These are phyloP conservation scores for Tephrocybe rancida DNA, from an alignment of 768 basidiomycete genomes.

Conservation along the genomic window DNA sequence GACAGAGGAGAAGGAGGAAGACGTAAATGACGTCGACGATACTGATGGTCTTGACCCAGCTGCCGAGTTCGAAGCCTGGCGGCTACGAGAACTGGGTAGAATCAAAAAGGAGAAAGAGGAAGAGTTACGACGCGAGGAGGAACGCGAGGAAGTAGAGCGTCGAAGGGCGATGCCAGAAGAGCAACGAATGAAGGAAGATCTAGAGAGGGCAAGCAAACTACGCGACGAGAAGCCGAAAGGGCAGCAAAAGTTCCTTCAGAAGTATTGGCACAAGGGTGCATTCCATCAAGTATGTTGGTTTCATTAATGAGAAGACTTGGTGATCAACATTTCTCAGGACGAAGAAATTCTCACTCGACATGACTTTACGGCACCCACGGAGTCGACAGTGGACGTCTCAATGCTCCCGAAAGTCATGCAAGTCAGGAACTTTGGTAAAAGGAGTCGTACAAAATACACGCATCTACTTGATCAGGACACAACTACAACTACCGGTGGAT, in stretches of 20 bases:
- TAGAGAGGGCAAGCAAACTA: slow-evolving; percentile 80
- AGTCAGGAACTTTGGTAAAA: slow-evolving; percentile 92
- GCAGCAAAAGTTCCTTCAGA: slow-evolving; percentile 91
- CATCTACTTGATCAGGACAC: slow-evolving; percentile 96
- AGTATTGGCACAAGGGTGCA: slow-evolving; percentile 99
- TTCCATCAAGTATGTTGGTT: slow-evolving; percentile 80
- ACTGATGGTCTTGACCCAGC: slow-evolving; percentile 90
- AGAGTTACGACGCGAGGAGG: slow-evolving; percentile 75
- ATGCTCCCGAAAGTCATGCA: slow-evolving; percentile 96
- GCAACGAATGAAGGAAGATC: slow-evolving; percentile 88
- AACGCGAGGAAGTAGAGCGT: slow-evolving; percentile 90
- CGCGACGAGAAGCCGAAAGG: slow-evolving; percentile 91
- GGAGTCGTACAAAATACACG: slow-evolving; percentile 93
- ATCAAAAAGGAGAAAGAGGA: slow-evolving; percentile 96
- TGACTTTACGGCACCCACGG: slow-evolving; percentile 90
- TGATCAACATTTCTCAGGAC: slow-evolving; percentile 46
- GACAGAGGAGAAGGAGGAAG: slow-evolving; percentile 88
- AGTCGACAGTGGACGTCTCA: slow-evolving; percentile 86
- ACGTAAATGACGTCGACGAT: slow-evolving; percentile 90
- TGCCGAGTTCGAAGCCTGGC: slow-evolving; percentile 95
- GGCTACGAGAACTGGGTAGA: slow-evolving; percentile 88
- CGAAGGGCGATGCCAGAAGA: slow-evolving; percentile 92
- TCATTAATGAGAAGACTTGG: not conserved
- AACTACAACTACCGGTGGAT: slow-evolving; percentile 60
- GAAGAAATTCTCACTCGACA: slow-evolving; percentile 80